Base-by-base conservation (phyloP, 192 early-diverging fungal genomes). In the Backusella tarrabulga region DNA sequence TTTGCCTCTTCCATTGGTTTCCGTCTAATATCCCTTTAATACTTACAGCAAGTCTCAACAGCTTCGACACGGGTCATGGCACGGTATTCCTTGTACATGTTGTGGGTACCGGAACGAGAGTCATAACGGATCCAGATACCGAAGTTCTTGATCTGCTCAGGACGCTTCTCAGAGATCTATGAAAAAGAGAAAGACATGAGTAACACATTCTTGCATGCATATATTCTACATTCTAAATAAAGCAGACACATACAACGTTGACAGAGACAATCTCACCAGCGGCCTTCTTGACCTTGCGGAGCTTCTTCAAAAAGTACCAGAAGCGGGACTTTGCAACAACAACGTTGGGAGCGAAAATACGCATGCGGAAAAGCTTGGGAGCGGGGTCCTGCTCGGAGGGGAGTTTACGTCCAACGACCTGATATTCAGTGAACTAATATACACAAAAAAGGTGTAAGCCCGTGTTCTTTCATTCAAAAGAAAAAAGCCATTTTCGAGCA, bases 51-150 rank as follows among this genome's bases (percentile, higher is more conserved):
- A 9, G 90, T 44, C 76, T 88, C 82, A 19, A 93, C 92, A 40
- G 92, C 93, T 67, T 84, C 92, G 26, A 82, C 83, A 80, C 98
- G 94, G 81, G 91, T 87, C 81, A 98, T 87, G 90, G 98, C 97
- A 81, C 98, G 94, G 95, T 98, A 99, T 92, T 99, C 98, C 94
- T 99, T 99, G 95, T 99, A 99, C 97, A 99, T 99, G 95, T 99
- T 99, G 96, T 99, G 98, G 77, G 97, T 99, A 79, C 98, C 98
- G 54, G 96, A 97, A 85, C 98, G 96, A 79, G 98, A 99, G 89
- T 99, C 93, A 93, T 99, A 99, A 84, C 98, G 96, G 81, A 99
- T 91, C 96, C 95, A 99, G 91, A 99, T 95, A 83, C 98, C 98
- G 83, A 91, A 99, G 95, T 96, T 99, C 92, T 98, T 99, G 83